Evolutionary conservation across 1,284 basidiomycete species (phyloP).

Genomic region (Ganoderma lingzhi): DNA sequence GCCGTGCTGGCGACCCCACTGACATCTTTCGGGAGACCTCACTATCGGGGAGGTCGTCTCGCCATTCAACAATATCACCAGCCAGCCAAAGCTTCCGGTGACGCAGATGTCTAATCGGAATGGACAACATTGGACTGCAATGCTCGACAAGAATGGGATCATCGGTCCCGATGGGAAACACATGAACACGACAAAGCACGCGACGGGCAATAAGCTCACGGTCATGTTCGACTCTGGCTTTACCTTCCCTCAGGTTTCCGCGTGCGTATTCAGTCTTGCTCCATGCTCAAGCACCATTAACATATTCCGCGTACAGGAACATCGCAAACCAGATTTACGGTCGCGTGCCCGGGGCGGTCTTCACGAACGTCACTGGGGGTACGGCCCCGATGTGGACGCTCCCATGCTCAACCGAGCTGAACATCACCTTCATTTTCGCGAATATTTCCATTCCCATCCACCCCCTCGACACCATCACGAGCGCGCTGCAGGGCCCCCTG

Average conservation of each 20-base stretch:
- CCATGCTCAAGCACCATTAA: background rate
- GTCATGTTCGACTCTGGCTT: slow-evolving; percentile 77
- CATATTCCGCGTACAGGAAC: slow-evolving; percentile 42
- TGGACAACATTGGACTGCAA: slow-evolving; percentile 49
- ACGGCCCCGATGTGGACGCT: slow-evolving; percentile 63
- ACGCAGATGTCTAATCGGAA: slow-evolving; percentile 30
- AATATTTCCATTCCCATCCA: slow-evolving; percentile 64
- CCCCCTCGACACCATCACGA: slow-evolving; percentile 64
- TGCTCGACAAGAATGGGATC: slow-evolving; percentile 47
- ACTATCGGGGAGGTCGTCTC: slow-evolving; percentile 46
- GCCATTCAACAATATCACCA: slow-evolving; percentile 44
- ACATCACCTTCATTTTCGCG: slow-evolving; percentile 65
- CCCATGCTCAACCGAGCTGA: slow-evolving; percentile 67
- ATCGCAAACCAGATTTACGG: slow-evolving; percentile 67
- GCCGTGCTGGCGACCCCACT: slow-evolving; percentile 42
- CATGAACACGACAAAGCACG: slow-evolving; percentile 51
- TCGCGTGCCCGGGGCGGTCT: slow-evolving; percentile 56
- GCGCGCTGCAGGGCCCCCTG: slow-evolving; percentile 30
- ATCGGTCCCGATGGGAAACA: slow-evolving; percentile 51
- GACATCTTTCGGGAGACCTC: slow-evolving; percentile 46
- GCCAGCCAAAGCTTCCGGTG: slow-evolving; percentile 46
- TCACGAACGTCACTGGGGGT: slow-evolving; percentile 48
- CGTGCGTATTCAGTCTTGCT: slow-evolving; percentile 43
- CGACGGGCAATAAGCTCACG: slow-evolving; percentile 54
- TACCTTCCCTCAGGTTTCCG: slow-evolving; percentile 68